A percentile compares a stretch with the other conserved stretches of the same genome.
phyloP scores from a whole-genome alignment of 2,329 filamentous ascomycete genomes.

The Phaeosphaeriaceae sp. region DNA sequence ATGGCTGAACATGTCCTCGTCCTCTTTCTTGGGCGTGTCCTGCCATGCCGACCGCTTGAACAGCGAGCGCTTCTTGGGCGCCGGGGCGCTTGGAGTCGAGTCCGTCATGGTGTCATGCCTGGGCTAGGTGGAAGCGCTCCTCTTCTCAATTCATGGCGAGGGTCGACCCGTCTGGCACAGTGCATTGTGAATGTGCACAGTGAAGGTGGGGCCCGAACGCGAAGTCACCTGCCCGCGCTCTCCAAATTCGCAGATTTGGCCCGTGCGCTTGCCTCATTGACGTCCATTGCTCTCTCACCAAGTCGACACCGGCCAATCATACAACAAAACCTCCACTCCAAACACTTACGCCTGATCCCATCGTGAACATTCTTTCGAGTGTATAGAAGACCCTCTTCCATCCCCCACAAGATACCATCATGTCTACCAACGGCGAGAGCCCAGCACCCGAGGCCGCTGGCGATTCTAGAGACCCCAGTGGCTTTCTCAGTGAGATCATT shows the following conservation, averaged over 20 bases:
- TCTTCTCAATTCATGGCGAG: not conserved
- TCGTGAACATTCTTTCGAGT: not conserved
- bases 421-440: slow-evolving; percentile 69
- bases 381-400: too few relatives aligned
- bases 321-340: not conserved
- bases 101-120: slow-evolving; percentile 31
- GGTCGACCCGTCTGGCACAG: not conserved
- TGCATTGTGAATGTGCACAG: not conserved
- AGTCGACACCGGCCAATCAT: not conserved
- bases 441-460: slow-evolving; percentile 60
- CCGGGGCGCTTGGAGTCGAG: slow-evolving; percentile 17
- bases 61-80: slow-evolving; percentile 55
- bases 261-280: slow-evolving; percentile 10
- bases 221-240: slow-evolving; percentile 4
- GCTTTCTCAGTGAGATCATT: slow-evolving; percentile 93
- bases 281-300: not conserved
- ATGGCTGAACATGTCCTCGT: slow-evolving; percentile 54
- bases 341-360: not conserved
- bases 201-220: slow-evolving; percentile 5
- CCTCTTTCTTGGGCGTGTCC: slow-evolving; percentile 43
- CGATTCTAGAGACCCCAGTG: slow-evolving; percentile 90
- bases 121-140: slow-evolving; percentile 3
- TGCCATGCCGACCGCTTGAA: slow-evolving; percentile 65
- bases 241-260: slow-evolving; percentile 4
- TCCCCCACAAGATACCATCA: slow-evolving; percentile 7